Evolutionary conservation across 2,329 filamentous ascomycete species (phyloP).

Genomic region (Aureobasidium sp.): DNA sequence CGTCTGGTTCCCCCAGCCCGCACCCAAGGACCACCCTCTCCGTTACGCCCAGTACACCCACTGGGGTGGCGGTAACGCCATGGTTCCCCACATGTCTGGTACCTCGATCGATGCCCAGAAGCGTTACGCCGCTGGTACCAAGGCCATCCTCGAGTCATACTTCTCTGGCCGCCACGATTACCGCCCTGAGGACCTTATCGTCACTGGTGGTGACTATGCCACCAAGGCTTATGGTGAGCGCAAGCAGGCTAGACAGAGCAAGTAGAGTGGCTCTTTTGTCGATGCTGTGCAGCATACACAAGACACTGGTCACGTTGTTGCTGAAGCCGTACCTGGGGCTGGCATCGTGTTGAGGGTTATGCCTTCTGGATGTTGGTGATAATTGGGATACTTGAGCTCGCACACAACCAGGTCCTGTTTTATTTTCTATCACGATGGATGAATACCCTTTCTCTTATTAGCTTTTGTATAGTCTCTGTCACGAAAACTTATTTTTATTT

Average conservation of each 20-base stretch:
- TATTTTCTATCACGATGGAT: conserved; percentile 5
- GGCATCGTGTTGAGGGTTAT: conserved; percentile 6
- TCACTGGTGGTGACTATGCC: conserved; percentile 82
- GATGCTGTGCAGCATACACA: background rate
- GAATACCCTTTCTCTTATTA: conserved; percentile 9
- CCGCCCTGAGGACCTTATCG: conserved; percentile 82
- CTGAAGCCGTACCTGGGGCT: conserved; percentile 7
- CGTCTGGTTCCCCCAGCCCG: conserved; percentile 97
- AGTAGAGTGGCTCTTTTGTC: conserved; percentile 19
- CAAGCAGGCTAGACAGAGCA: conserved; percentile 45
- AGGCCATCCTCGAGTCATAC: conserved; percentile 87
- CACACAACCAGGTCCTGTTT: background rate
- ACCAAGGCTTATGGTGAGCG: conserved; percentile 87
- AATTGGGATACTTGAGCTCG: background rate
- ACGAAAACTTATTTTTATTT: background rate
- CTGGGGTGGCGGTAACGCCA: conserved; percentile 95
- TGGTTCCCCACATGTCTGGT: conserved; percentile 98
- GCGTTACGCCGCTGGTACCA: conserved; percentile 54
- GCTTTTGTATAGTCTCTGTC: background rate
- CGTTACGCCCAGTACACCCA: conserved; percentile 80
- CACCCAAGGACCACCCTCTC: conserved; percentile 85
- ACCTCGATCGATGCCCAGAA: conserved; percentile 97
- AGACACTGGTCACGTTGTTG: background rate
- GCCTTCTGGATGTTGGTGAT: conserved; percentile 10
- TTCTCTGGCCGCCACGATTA: conserved; percentile 84